Evolutionary conservation across 192 early-diverging fungal genomes (phyloP), one percentile per base, ranked within the genome.

Genomic region (Podila epigama): DNA sequence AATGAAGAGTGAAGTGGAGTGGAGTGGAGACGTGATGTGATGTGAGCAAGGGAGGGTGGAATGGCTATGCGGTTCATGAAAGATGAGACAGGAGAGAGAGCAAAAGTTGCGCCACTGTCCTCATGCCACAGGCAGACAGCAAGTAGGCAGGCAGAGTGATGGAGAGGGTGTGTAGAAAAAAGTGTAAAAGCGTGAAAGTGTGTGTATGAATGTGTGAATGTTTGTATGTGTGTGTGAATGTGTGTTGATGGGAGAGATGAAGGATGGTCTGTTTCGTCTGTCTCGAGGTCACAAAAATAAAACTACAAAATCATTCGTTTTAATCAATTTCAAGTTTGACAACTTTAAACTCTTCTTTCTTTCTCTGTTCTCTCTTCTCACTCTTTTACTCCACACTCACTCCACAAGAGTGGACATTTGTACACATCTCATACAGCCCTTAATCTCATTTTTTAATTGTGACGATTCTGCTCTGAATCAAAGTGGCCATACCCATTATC

Each of bases 391-490:
- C n/a, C n/a, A n/a, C n/a, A n/a, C n/a, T n/a, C n/a, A n/a, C n/a
- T n/a, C n/a, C n/a, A n/a, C n/a, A n/a, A n/a, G n/a, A n/a, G n/a
- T n/a, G n/a, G n/a, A n/a, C n/a, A n/a, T n/a, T n/a, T n/a, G n/a
- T n/a, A n/a, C n/a, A n/a, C n/a, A n/a, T n/a, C n/a, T n/a, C n/a
- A n/a, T n/a, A n/a, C n/a, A n/a, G n/a, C n/a, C n/a, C n/a, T n/a
- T n/a, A n/a, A n/a, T n/a, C n/a, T n/a, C n/a, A n/a, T n/a, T n/a
- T n/a, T n/a, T n/a, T n/a, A n/a, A n/a, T n/a, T n/a, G n/a, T n/a
- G n/a, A n/a, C n/a, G 51, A 35, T 33, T 1, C 51, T 64, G 62
- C 50, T n/a, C n/a, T n/a, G 51, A 64, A 28, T 64, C 62, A 40
- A 64, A 64, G 25, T 54, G 62, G 12, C 36, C 13, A 31, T 64